These are phyloP conservation scores for Paecilomyces formosus DNA, from an alignment of 2,329 filamentous ascomycete species.

Conservation along the genomic window DNA sequence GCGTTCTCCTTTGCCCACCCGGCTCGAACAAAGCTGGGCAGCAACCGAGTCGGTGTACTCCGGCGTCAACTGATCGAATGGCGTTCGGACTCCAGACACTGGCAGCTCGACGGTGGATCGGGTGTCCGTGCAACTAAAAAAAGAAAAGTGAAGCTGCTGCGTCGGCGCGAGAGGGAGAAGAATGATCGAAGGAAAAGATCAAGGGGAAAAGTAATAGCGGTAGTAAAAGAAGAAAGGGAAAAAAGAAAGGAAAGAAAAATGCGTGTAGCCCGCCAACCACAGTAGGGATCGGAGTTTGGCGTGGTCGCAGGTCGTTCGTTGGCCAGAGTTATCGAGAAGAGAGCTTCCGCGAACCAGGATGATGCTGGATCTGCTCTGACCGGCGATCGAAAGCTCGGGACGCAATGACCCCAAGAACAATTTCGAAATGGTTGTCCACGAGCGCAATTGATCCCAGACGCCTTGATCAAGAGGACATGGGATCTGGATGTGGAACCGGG, in stretches of 20 bases:
- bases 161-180: not conserved
- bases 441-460: not conserved
- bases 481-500: not conserved
- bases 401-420: not conserved
- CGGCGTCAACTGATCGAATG: too few relatives aligned
- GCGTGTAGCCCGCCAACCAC: not conserved
- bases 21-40: too few relatives aligned
- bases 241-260: not conserved
- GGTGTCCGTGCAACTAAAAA: not conserved
- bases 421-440: not conserved
- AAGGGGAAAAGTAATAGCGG: not conserved
- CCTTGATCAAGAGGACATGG: not conserved
- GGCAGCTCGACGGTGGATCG: too few relatives aligned
- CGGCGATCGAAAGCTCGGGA: constrained; percentile 4
- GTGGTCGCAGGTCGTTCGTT: not conserved
- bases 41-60: too few relatives aligned
- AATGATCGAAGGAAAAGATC: not conserved
- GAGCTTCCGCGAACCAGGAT: constrained; percentile 6
- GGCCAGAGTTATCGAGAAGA: not conserved
- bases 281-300: not conserved
- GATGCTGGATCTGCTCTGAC: constrained; percentile 11
- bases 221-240: not conserved
- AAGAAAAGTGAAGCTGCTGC: not conserved
- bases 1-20: too few relatives aligned
- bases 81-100: too few relatives aligned